Percentiles rank a stretch among this genome's conserved stretches.
These are phyloP conservation scores for Xerocomus nothofagi DNA, from an alignment of 1,284 basidiomycete genomes.

Conservation along the genomic window DNA sequence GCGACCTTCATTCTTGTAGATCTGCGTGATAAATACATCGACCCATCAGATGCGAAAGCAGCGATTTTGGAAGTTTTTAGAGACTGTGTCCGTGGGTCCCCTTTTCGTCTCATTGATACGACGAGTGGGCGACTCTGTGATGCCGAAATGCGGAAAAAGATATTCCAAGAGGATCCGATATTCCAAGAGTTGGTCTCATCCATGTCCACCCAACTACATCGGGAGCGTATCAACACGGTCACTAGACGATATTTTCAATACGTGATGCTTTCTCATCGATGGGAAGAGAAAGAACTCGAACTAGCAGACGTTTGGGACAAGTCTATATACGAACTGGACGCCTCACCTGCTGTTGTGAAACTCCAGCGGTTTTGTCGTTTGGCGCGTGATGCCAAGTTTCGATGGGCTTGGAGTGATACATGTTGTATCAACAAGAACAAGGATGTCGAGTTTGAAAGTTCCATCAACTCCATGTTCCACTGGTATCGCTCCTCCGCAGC, in stretches of 20 bases:
- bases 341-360: slow-evolving; percentile 11
- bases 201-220: slow-evolving; percentile 9
- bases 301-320: slow-evolving; percentile 18
- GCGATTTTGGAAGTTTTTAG: slow-evolving; percentile 1
- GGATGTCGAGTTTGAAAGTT: slow-evolving; percentile 21
- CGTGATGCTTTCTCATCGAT: slow-evolving; percentile 28
- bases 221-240: slow-evolving; percentile 4
- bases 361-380: slow-evolving; percentile 21
- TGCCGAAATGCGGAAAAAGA: slow-evolving; percentile 8
- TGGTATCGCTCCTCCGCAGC: slow-evolving; percentile 22
- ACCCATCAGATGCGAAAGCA: slow-evolving; percentile 9
- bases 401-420: slow-evolving; percentile 31
- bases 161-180: slow-evolving; percentile 17
- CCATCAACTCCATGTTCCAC: slow-evolving; percentile 29
- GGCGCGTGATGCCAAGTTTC: slow-evolving; percentile 10
- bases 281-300: slow-evolving; percentile 19
- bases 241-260: slow-evolving; percentile 19
- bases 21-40: slow-evolving; percentile 11
- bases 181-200: slow-evolving; percentile 27
- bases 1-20: slow-evolving; percentile 11
- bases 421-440: slow-evolving; percentile 30
- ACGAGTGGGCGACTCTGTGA: slow-evolving; percentile 23
- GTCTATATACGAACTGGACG: slow-evolving; percentile 15
- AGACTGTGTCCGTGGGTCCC: not conserved
- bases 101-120: slow-evolving; percentile 25